Percentiles rank a stretch among this genome's conserved stretches.
These are phyloP conservation scores for Helotiales sp. DNA, from an alignment of 2,329 filamentous ascomycete species.

Conservation along the genomic window DNA sequence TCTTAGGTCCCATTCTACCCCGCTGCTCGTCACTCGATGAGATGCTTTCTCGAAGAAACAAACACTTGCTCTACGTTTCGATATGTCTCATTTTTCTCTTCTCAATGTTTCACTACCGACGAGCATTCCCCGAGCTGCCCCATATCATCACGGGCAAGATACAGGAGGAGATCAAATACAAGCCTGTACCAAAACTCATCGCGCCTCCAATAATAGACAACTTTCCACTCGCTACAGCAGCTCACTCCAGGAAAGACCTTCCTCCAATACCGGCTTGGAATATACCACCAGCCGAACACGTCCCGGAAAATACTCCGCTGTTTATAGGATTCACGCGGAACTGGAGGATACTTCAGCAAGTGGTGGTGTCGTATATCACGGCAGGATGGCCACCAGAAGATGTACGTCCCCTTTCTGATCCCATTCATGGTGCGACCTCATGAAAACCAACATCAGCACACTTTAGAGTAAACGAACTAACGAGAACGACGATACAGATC, in stretches of 20 bases:
- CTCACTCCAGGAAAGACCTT: conserved; percentile 37
- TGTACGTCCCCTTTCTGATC: conserved; percentile 12
- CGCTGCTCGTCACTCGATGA: neutral
- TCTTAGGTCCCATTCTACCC: neutral
- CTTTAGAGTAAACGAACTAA: too few species aligned
- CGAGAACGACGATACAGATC: conserved; percentile 49
- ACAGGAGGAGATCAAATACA: conserved; percentile 24
- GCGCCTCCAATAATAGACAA: conserved; percentile 37
- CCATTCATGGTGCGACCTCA: too few species aligned
- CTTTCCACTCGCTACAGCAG: conserved; percentile 36
- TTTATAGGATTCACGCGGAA: conserved; percentile 64
- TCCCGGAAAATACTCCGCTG: conserved; percentile 54
- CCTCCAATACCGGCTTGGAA: conserved; percentile 54
- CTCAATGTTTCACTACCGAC: conserved; percentile 18
- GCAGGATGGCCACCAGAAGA: conserved; percentile 62
- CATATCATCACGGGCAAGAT: neutral
- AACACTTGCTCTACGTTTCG: conserved; percentile 18
- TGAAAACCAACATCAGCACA: too few species aligned
- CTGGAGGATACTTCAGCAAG: conserved; percentile 60
- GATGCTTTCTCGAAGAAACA: conserved; percentile 20
- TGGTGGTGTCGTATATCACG: conserved; percentile 61
- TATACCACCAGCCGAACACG: conserved; percentile 46
- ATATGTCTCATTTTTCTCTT: conserved; percentile 20
- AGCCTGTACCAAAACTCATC: conserved; percentile 13
- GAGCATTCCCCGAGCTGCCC: neutral